Base-by-base conservation (phyloP, 2,329 filamentous ascomycete species). In the Exophiala calicioides region DNA sequence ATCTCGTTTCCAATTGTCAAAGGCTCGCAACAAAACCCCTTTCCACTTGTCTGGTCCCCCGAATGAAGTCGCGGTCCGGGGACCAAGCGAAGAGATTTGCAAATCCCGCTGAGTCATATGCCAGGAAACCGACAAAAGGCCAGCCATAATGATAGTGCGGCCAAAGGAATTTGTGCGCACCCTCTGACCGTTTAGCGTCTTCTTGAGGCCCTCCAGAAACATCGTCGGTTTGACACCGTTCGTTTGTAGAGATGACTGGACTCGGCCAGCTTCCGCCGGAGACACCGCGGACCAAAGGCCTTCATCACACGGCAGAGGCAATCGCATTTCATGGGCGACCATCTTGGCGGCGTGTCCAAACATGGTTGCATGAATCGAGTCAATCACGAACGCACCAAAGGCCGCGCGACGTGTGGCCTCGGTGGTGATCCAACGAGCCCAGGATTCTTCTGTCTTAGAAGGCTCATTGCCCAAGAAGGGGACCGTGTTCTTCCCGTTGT, bases 51-150 rank as follows among this genome's bases (percentile, higher is more conserved):
- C 90, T 15, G 90, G 83, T 3, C 86, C 90, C 3, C 91, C 91
- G 1, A 95, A 78, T 0, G 88, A 84, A 58, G 85, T 82, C 0
- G 82, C 81, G 8, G 90, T 88, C 15, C 57, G 57, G 19, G 58
- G 51, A 9, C 86, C 90, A 0, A 97, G 77, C 1, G 90, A 90
- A 64, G 85, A 91, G 48, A 95, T 86, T 69, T 96, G 91, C 10
- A 96, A 78, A 65, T 97, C 93, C 62, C 91, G 81, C 65, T 97
- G 90, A 63, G 95, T 93, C 86, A 97, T 91, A 66, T 97, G 91
- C 88, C 90, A 97, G 62, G 87, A 93, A 21, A 97, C 89, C 57
- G 89, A 96, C 18, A 97, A 74, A 20, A 98, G 72, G 0, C 93
- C 93, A 1, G 91, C 86, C 90, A 97, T 97, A 40, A 98, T 76